Evolutionary conservation across 257 asterid species (phyloP), one percentile per base, ranked within the genome.

Genomic region (Nemophila menziesii): DNA sequence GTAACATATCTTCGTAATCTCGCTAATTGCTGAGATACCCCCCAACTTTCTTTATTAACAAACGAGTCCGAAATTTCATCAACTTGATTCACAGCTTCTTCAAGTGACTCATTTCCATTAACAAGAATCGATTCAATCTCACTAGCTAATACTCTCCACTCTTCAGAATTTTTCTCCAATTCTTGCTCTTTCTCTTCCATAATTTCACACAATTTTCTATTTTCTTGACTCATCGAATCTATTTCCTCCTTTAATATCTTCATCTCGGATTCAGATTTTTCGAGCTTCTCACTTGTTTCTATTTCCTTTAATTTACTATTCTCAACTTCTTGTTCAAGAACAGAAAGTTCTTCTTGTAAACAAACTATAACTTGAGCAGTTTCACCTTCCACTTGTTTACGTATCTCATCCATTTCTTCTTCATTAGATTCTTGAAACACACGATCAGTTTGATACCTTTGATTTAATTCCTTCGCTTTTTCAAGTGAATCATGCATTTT

Each of bases 311-410:
- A 46, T 69, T 66, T 71, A 54, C 89, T 69, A 18, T 70, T 72
- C 44, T 71, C 73, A 43, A 75, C 82, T 67, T 81, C 93, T 51
- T 77, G 83, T 58, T 79, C 96, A 73, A 90, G 94, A 46, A 44
- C 57, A 45, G 71, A 57, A 40, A 90, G 96, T 72, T 90, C 96
- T 71, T 77, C 92, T 70, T 90, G 96, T 77, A 90, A 63, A 70
- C 93, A 85, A 60, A 90, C 81, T 81, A 90, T 85, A 56, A 90
- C 99, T 69, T 85, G 84, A 10, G 92, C 96, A 36, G 99, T 85
- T 80, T 90, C 99, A 49, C 61, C 93, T 70, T 90, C 99, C 39
- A 82, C 99, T 74, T 90, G 99, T 63, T 59, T 79, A 22, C 86
- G 82, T 36, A 76, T 77, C 68, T 85, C 87, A 49, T 85, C 96